Conservation (phyloP, 495 filamentous ascomycete species). For the Aspergillus funiculosus region DNA sequence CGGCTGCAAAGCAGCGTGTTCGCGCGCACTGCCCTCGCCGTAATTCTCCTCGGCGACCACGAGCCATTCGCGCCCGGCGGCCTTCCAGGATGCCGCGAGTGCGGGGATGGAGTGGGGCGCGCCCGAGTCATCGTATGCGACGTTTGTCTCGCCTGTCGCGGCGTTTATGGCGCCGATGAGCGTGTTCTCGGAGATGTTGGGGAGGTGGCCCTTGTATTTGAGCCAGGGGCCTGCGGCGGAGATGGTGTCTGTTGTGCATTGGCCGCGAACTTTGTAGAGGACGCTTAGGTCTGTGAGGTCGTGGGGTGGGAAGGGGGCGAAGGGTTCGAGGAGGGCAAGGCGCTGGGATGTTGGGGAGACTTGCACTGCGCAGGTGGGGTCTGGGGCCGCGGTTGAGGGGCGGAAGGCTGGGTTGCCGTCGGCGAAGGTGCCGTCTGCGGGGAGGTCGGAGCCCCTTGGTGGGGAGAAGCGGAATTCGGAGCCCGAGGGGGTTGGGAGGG, state of each 20-base stretch:
- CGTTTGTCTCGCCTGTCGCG: constrained; percentile 86
- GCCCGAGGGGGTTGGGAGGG: constrained; percentile 73
- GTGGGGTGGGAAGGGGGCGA: constrained; percentile 69
- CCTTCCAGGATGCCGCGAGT: constrained; percentile 75
- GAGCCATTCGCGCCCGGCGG: constrained; percentile 64
- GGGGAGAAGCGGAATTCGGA: constrained; percentile 79
- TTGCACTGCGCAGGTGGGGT: constrained; percentile 50
- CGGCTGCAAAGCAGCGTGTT: constrained; percentile 96
- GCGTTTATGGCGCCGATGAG: constrained; percentile 91
- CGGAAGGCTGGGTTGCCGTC: constrained; percentile 67
- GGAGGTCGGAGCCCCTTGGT: constrained; percentile 72
- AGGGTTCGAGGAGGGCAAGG: constrained; percentile 86
- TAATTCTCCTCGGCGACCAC: constrained; percentile 98
- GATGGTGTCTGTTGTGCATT: constrained; percentile 98
- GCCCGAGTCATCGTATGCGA: constrained; percentile 77
- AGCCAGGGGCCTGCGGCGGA: constrained; percentile 96
- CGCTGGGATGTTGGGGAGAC: constrained; percentile 82
- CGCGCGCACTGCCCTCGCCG: constrained; percentile 89
- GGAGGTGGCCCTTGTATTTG: constrained; percentile 97
- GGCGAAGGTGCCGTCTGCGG: constrained; percentile 71
- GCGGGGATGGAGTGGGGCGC: constrained; percentile 65
- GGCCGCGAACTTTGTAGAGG: constrained; percentile 90
- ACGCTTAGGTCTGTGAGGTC: constrained; percentile 65
- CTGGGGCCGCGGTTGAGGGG: constrained; percentile 64
- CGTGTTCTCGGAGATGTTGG: constrained; percentile 95